A percentile compares a stretch with the other conserved stretches of the same genome.
These are phyloP conservation scores for Cutaneotrichosporon sp. DNA, from an alignment of 1,284 basidiomycete genomes.

Conservation along the genomic window DNA sequence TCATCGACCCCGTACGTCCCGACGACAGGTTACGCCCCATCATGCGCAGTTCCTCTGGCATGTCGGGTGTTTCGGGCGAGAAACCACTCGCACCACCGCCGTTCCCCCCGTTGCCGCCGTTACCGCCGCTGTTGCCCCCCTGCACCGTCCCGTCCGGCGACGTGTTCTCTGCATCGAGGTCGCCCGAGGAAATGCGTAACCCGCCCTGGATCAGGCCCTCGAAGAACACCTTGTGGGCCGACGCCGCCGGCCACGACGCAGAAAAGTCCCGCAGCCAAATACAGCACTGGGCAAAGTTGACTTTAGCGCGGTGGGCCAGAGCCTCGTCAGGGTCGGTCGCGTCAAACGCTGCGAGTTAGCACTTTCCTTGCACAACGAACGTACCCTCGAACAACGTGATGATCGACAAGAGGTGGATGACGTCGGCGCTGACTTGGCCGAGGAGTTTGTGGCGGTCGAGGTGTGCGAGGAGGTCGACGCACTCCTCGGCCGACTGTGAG, in stretches of 20 bases:
- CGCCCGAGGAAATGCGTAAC: constrained; percentile 18
- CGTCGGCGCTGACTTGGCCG: constrained; percentile 35
- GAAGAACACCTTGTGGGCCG: constrained; percentile 42
- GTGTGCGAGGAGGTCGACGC: constrained; percentile 31
- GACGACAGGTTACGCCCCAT: constrained; percentile 19
- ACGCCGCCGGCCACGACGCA: constrained; percentile 39
- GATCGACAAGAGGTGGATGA: constrained; percentile 40
- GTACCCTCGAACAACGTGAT: constrained; percentile 39
- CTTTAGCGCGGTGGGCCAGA: constrained; percentile 28
- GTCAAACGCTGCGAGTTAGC: constrained; percentile 23
- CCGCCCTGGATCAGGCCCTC: constrained; percentile 43
- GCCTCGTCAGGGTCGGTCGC: constrained; percentile 20
- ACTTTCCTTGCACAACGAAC: too few species aligned
- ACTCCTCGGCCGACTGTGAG: constrained; percentile 32
- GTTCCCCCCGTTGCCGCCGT: not conserved
- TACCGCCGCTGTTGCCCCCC: not conserved
- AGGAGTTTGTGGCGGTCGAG: constrained; percentile 37
- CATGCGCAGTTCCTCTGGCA: constrained; percentile 18
- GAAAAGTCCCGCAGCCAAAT: constrained; percentile 41
- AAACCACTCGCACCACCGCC: not conserved
- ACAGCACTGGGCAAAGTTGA: constrained; percentile 43
- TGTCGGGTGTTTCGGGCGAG: constrained; percentile 1
- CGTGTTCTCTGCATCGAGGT: constrained; percentile 6
- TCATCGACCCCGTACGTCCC: not conserved
- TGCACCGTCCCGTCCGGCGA: not conserved